Percentiles rank a stretch among this genome's conserved stretches.
These are phyloP conservation scores for Amesomyces nigricolor DNA, from an alignment of 2,329 filamentous ascomycete genomes.

Conservation along the genomic window DNA sequence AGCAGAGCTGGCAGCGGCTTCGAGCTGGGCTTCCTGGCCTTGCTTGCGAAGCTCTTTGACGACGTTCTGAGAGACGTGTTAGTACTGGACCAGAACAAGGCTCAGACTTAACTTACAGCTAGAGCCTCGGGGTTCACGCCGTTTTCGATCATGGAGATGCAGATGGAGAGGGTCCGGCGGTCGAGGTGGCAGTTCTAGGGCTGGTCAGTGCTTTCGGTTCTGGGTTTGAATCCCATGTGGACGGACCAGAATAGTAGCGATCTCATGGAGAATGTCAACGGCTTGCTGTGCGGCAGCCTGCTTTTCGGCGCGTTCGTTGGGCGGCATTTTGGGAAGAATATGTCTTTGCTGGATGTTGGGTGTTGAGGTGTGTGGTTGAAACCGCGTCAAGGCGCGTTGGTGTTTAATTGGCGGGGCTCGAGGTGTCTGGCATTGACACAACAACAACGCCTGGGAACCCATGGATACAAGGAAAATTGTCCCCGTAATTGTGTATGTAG, in stretches of 20 bases:
- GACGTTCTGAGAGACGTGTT: conserved; percentile 41
- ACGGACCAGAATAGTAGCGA: conserved; percentile 80
- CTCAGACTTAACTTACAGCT: conserved; percentile 56
- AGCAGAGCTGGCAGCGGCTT: conserved; percentile 27
- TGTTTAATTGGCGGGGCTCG: conserved; percentile 18
- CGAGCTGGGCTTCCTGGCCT: conserved; percentile 45
- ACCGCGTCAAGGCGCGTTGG: conserved; percentile 24
- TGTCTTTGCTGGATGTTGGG: neutral
- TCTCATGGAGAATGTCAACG: conserved; percentile 77
- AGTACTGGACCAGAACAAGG: neutral
- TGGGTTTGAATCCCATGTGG: neutral
- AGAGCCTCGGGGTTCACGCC: conserved; percentile 94
- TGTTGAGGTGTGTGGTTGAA: conserved; percentile 29
- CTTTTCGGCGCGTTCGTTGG: conserved; percentile 54
- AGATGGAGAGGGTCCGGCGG: conserved; percentile 84
- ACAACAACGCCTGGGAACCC: no score
- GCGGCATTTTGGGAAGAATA: conserved; percentile 30
- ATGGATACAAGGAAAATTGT: no score
- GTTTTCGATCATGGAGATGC: conserved; percentile 94
- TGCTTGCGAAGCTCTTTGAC: conserved; percentile 56
- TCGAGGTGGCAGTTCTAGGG: conserved; percentile 86
- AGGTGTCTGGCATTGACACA: neutral
- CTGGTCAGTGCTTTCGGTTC: neutral
- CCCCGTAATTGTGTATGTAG: no score
- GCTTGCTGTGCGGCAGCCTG: conserved; percentile 74